Conservation (phyloP, 192 early-diverging fungal genomes). For the Pilaira anomala region DNA sequence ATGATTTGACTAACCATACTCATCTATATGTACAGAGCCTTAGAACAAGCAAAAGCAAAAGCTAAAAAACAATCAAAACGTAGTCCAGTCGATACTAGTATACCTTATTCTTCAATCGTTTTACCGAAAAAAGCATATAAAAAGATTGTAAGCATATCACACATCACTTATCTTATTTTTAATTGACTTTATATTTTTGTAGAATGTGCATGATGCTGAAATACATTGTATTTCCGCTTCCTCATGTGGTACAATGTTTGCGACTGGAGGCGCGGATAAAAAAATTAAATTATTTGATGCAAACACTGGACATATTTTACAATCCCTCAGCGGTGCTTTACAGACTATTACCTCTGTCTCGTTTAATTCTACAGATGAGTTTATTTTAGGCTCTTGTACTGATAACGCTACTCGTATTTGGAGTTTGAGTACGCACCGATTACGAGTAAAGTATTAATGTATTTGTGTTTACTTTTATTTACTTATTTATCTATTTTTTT, state of each 20-base stretch:
- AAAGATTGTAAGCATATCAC: conserved; percentile 34
- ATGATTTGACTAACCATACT: too few relatives aligned
- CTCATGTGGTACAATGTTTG: conserved; percentile 63
- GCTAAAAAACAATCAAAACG: background rate
- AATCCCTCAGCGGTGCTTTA: conserved; percentile 75
- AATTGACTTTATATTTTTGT: conserved; percentile 9
- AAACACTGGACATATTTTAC: conserved; percentile 58
- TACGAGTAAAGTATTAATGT: conserved; percentile 50
- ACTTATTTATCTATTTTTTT: conserved; percentile 1
- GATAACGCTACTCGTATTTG: conserved; percentile 90
- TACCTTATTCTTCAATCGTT: conserved; percentile 5
- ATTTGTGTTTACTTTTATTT: background rate
- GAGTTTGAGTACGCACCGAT: conserved; percentile 72
- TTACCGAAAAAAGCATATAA: conserved; percentile 43
- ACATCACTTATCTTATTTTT: conserved; percentile 5
- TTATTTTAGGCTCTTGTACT: conserved; percentile 79
- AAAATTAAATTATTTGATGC: conserved; percentile 78
- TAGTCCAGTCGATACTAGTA: background rate
- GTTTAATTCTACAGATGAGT: conserved; percentile 68
- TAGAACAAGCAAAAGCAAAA: background rate
- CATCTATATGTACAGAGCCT: background rate
- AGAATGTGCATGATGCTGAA: conserved; percentile 73
- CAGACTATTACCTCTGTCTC: conserved; percentile 81
- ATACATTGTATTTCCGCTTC: conserved; percentile 79
- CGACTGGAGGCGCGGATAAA: conserved; percentile 79